phyloP scores from a whole-genome alignment of 78 protist genomes.

The Isochrysis galbana region DNA sequence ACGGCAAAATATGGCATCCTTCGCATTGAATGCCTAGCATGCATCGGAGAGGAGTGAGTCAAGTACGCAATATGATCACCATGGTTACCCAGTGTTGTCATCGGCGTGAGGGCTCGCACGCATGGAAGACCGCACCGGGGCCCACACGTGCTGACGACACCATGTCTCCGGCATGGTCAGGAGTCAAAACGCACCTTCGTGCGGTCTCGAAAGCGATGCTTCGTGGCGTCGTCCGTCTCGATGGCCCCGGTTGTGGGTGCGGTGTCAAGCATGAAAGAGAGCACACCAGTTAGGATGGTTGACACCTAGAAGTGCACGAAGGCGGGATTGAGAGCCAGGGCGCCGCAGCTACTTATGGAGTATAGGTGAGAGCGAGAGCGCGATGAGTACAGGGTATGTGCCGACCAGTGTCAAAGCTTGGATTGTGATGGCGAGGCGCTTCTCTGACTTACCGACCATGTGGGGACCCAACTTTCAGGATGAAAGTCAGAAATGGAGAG shows the following conservation, averaged over 20 bases:
- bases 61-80: no score
- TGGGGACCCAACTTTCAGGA: conserved; percentile 75
- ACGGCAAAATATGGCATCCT: no score
- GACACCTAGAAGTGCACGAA: background rate
- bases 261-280: conserved; percentile 1
- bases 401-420: no score
- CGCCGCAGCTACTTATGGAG: background rate
- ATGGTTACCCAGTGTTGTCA: no score
- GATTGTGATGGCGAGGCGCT: no score
- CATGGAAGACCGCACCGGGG: background rate
- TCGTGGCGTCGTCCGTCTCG: background rate
- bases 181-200: background rate
- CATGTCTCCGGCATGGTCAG: background rate
- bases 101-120: no score
- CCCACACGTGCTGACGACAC: background rate
- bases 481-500: conserved; percentile 81
- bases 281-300: conserved; percentile 9
- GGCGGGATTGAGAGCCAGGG: background rate
- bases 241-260: background rate
- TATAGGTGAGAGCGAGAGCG: no score
- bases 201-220: background rate
- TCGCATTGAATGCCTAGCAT: no score
- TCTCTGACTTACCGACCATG: conserved; percentile 67
- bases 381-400: no score
- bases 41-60: no score